Evolutionary conservation across 2,329 filamentous ascomycete species (phyloP), one percentile per base, ranked within the genome.

Genomic region (Colletotrichum incanum): DNA sequence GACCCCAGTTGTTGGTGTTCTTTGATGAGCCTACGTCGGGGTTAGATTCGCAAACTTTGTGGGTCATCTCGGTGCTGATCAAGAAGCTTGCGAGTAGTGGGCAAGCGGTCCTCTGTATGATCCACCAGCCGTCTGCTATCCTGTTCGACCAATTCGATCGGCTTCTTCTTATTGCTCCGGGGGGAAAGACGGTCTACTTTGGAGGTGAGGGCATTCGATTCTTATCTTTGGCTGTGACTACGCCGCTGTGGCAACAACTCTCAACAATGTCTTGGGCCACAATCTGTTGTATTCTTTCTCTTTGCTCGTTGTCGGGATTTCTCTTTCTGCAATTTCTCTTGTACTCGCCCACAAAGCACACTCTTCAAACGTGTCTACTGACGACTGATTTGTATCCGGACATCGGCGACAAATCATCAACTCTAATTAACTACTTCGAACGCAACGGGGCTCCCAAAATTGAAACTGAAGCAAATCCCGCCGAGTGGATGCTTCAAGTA

Each of bases 21-120:
- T 85, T 94, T n/a, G 93, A 95, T 76, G 93, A 94, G 77, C 93
- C 93, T 2, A 94, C 93, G 6, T 94, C 92, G 9, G 93, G 93
- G 78, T 86, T 94, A 11, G 93, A 94, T 79, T 90, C 87, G 75
- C 92, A 94, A 78, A 94, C 92, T 1, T 92, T 92, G 0, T 94
- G 91, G 91, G 90, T 91, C 61, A 94, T 94, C 77, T 88, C 90
- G 23, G 88, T 90, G 78, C 85, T 94, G 2, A 87, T 94, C 69
- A 88, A 92, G 74, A 94, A 93, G 74, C 82, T 91, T 5, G 85
- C 88, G 0, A 75, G 80, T 3, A 81, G 78, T 6, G 83, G 84
- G 0, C 84, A 86, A 72, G 83, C 84, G 12, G 78, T 86, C 0
- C 75, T 86, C 0, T 84, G 83, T 31, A 86, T 84, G 0, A 86